Evolutionary conservation across 2,329 filamentous ascomycete species (phyloP), one percentile per base, ranked within the genome.

Genomic region (Ophiognomonia clavigignenti-juglandacearum): DNA sequence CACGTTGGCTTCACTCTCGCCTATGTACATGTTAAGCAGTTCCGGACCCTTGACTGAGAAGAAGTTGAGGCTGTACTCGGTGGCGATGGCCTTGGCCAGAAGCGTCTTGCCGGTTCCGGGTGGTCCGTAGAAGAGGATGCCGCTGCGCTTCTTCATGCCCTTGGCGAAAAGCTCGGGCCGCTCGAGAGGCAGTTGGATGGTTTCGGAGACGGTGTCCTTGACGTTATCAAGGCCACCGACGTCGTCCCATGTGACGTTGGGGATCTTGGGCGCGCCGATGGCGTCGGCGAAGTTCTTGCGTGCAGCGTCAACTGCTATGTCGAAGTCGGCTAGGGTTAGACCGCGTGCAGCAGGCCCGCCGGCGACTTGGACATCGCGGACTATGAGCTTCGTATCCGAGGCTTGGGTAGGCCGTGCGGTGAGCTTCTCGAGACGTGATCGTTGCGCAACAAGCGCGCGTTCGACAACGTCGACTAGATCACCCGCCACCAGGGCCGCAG

Each of bases 221-320:
- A 97, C 91, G 58, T 96, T 90, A 24, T 86, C 83, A 26, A 97
- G 75, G 41, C 93, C 92, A 64, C 92, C 92, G 18, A 98, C 92
- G 63, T 98, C 92, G 56, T 92, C 86, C 92, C 92, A 98, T 19
- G 85, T 85, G 6, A 98, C 93, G 53, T 96, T 96, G 6, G 92
- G 93, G 53, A 97, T 97, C 75, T 97, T 97, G 3, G 93, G 93
- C 5, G 93, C 93, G 20, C 93, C 93, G 54, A 98, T 98, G 0
- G 92, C 86, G 64, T 97, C 93, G 6, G 93, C 92, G 63, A 98
- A 98, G 67, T 96, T 97, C 75, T 96, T 96, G 45, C 93, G 83
- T 1, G 93, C 93, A 6, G 91, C 89, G 50, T 97, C 92, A 4
- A 98, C 92, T 0, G 93, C 93, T n/a, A 84, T 70, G 45, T 96